Conservation (phyloP, 805 yeast species). For the Wickerhamomyces pijperi region DNA sequence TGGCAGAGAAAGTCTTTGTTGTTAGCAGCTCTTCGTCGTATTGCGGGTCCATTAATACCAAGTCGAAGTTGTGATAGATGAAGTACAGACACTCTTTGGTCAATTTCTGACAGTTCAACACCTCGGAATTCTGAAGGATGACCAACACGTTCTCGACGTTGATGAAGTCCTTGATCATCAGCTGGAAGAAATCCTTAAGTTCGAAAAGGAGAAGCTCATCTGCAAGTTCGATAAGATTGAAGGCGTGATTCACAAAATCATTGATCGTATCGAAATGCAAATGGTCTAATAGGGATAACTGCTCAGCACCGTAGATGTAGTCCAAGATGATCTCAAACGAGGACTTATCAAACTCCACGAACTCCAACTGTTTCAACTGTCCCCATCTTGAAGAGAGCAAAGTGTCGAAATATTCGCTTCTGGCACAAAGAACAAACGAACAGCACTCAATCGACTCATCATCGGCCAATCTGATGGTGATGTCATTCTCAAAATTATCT, state of each 20-base stretch:
- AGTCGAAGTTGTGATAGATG: slow-evolving; percentile 52
- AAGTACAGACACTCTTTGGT: slow-evolving; percentile 57
- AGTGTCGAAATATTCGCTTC: slow-evolving; percentile 57
- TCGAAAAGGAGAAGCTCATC: slow-evolving; percentile 54
- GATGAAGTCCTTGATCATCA: slow-evolving; percentile 44
- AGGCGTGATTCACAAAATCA: slow-evolving; percentile 38
- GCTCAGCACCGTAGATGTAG: slow-evolving; percentile 47
- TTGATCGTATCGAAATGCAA: slow-evolving; percentile 11
- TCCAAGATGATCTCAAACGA: slow-evolving; percentile 40
- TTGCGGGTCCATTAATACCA: slow-evolving; percentile 33
- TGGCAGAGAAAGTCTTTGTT: background rate
- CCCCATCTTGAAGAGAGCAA: slow-evolving; percentile 48
- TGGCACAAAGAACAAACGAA: slow-evolving; percentile 37
- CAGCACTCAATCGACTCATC: slow-evolving; percentile 32
- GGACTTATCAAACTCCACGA: slow-evolving; percentile 28
- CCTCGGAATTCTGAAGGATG: slow-evolving; percentile 43
- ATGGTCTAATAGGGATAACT: slow-evolving; percentile 25
- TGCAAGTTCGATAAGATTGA: slow-evolving; percentile 49
- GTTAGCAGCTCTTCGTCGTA: slow-evolving; percentile 12
- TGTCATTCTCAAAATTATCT: slow-evolving; percentile 23
- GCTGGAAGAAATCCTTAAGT: slow-evolving; percentile 51
- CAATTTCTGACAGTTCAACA: slow-evolving; percentile 40
- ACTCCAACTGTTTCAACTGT: slow-evolving; percentile 20
- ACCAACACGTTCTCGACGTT: slow-evolving; percentile 47
- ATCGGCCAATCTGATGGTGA: slow-evolving; percentile 33